Base-by-base conservation (phyloP, 768 basidiomycete genomes). In the Coprinopsis marcescibilis region DNA sequence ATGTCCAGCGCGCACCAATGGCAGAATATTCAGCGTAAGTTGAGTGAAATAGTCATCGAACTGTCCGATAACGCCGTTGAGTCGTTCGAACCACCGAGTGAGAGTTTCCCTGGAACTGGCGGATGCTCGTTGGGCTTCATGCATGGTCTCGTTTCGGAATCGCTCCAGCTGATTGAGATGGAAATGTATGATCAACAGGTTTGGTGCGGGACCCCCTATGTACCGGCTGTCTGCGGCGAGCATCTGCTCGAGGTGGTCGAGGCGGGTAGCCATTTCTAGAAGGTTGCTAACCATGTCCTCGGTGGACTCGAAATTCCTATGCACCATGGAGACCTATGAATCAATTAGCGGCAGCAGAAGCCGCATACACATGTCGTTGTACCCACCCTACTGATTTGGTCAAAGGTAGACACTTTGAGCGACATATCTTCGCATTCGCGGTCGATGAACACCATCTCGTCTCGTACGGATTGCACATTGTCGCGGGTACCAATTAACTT, bases 271-370 rank as follows among this genome's bases (percentile, higher is more conserved):
- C 89, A 98, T 96, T 43, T 89, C 86, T n/a, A 90, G 72, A 33
- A 98, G 76, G 58, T 94, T 95, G 55, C 84, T 83, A 53, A 97
- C 87, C 83, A 96, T 94, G 54, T 95, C 92, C 60, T 94, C 89
- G 1, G 93, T 96, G 46, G 89, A 88, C 52, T 91, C 81, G 55
- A 98, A 94, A 60, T 95, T 93, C 6, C 94, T 78, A 63, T 98
- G 95, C 2, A 98, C 88, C 71, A 88, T 81, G 4, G 95, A 97
- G 2, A 96, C 93, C 93, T 97, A 47, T 2, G 40, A 36, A 21
- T 47, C 21, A 41, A 51, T 46, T 7, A 12, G 8, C 38, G 21
- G 24, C 35, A 34, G 32, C 50, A 19, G 19, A n/a, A 37, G 25
- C 19, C 19, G 19, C 34, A 35, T 19, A 35, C 27, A 12, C 14